Conservation (phyloP, 106 monocot genomes). For the Dendrobium catenatum region DNA sequence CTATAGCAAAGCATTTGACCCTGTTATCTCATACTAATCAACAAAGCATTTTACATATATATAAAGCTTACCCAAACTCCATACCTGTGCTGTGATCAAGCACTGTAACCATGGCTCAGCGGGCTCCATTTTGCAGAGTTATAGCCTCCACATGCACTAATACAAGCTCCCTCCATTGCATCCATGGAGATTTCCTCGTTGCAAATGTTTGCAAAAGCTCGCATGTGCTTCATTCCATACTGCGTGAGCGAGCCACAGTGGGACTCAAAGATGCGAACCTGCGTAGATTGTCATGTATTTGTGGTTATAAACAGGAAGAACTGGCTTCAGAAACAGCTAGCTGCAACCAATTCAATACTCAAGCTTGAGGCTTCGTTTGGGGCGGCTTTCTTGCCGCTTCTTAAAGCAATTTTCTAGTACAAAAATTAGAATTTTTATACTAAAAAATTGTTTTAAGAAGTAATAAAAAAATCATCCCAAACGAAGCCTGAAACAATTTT, state of each 20-base stretch:
- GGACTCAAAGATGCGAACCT: constrained; percentile 66
- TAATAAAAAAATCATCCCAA: too few species aligned
- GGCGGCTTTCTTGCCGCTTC: too few species aligned
- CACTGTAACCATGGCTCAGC: constrained; percentile 25
- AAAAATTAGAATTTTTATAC: too few species aligned
- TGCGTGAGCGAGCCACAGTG: constrained; percentile 72
- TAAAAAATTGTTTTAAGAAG: too few species aligned
- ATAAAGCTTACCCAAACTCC: background rate
- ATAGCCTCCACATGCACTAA: constrained; percentile 35
- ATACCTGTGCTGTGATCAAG: constrained; percentile 15
- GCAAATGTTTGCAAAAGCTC: constrained; percentile 84
- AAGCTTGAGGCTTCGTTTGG: too few species aligned
- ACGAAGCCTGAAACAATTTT: background rate
- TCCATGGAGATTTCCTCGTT: constrained; percentile 34
- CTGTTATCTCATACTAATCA: background rate
- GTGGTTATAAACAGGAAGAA: background rate
- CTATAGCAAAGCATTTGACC: background rate
- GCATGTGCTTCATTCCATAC: constrained; percentile 83
- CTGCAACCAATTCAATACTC: background rate
- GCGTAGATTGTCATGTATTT: background rate
- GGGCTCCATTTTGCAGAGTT: constrained; percentile 34
- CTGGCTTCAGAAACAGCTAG: background rate
- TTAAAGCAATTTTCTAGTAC: too few species aligned
- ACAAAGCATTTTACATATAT: background rate
- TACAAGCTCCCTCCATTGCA: constrained; percentile 47